phyloP scores from a whole-genome alignment of 192 early-diverging fungal genomes.

The Coemansia sp. region DNA sequence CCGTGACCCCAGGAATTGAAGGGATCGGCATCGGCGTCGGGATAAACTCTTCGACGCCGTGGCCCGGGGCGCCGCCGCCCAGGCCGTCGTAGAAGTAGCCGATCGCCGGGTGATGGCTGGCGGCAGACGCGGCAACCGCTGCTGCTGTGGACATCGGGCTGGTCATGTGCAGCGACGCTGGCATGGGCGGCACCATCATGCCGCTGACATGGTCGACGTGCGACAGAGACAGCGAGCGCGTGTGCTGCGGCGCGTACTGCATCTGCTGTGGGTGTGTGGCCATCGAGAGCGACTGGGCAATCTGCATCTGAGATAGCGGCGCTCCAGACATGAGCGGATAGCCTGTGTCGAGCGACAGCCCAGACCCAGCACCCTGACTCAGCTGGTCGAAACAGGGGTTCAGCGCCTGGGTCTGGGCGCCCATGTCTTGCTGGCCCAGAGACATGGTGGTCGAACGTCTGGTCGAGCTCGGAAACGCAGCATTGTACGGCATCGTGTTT shows the following conservation, averaged over 20 bases:
- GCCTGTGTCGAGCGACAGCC: conserved; percentile 15
- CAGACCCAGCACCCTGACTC: conserved; percentile 7
- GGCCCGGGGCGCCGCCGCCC: not conserved
- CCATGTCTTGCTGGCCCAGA: not conserved
- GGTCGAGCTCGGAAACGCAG: conserved; percentile 9
- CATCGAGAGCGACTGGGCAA: conserved; percentile 13
- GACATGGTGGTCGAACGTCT: conserved; percentile 7
- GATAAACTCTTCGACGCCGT: conserved; percentile 3
- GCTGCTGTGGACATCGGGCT: conserved; percentile 3
- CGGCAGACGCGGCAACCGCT: not conserved
- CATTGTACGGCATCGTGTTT: conserved; percentile 18
- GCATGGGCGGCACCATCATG: conserved; percentile 2
- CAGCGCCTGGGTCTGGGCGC: conserved; percentile 10
- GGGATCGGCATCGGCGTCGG: conserved; percentile 32
- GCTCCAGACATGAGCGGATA: conserved; percentile 21
- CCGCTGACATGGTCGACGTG: conserved; percentile 9
- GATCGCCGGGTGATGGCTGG: conserved; percentile 8
- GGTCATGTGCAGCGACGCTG: conserved; percentile 21
- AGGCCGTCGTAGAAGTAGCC: conserved; percentile 37
- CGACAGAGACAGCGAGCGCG: conserved; percentile 28
- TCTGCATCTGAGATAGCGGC: conserved; percentile 10
- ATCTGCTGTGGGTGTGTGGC: conserved; percentile 4
- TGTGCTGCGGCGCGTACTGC: conserved; percentile 7
- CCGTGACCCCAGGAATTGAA: conserved; percentile 44
- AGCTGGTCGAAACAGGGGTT: conserved; percentile 29